Conservation (phyloP, 2,329 filamentous ascomycete genomes). For the Diplocarpon mali region DNA sequence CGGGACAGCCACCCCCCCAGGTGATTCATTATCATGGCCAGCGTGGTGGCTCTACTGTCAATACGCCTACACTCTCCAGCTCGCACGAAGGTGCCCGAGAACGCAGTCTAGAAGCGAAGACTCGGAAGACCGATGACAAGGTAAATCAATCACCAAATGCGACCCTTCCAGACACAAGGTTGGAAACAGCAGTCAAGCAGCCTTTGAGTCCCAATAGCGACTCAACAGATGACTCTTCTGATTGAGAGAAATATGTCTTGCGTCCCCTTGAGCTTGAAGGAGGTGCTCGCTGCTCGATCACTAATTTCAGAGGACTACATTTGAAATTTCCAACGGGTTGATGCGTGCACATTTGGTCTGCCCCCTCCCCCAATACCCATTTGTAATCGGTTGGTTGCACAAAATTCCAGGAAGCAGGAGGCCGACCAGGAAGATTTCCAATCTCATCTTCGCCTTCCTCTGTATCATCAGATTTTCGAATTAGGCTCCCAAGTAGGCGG, state of each 20-base stretch:
- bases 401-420: neutral
- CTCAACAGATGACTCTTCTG: constrained; percentile 17
- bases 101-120: constrained; percentile 20
- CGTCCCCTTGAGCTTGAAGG: neutral
- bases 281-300: neutral
- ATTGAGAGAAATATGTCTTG: constrained; percentile 4
- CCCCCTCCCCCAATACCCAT: constrained; percentile 18
- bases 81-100: constrained; percentile 21
- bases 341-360: constrained; percentile 6
- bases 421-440: constrained; percentile 3
- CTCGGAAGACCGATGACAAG: constrained; percentile 17
- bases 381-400: constrained; percentile 12
- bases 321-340: neutral
- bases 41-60: constrained; percentile 54
- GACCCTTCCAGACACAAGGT: constrained; percentile 18
- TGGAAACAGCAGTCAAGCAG: constrained; percentile 15
- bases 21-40: constrained; percentile 59
- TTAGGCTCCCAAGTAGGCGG: neutral
- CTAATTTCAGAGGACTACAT: neutral
- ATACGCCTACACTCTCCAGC: constrained; percentile 43
- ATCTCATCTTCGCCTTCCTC: constrained; percentile 6
- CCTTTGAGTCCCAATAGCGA: constrained; percentile 19
- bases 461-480: constrained; percentile 3
- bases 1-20: constrained; percentile 52
- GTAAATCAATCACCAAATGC: constrained; percentile 16